A percentile compares a stretch with the other conserved stretches of the same genome.
These are phyloP conservation scores for Boletus tomentosulus DNA, from an alignment of 768 basidiomycete species.

Conservation along the genomic window DNA sequence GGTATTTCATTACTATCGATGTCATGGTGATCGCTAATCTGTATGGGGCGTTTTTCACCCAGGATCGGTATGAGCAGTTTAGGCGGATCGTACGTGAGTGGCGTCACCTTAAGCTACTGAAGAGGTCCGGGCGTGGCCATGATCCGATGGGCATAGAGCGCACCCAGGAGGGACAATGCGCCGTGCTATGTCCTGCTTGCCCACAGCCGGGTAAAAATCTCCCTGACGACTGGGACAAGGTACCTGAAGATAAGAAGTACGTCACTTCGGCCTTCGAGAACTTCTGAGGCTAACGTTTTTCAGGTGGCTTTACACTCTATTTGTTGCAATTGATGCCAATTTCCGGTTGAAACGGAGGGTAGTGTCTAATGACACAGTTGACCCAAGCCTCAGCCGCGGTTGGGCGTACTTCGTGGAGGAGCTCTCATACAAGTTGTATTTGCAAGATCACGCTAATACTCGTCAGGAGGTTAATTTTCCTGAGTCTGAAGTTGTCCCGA, in stretches of 20 bases:
- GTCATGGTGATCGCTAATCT: too few species aligned
- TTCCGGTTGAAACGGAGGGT: constrained; percentile 24
- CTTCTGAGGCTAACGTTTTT: not conserved
- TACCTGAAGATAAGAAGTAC: not conserved
- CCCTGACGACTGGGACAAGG: not conserved
- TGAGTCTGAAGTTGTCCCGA: too few species aligned
- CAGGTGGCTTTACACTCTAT: constrained; percentile 15
- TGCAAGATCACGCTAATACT: not conserved
- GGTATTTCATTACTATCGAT: not conserved
- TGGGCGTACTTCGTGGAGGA: constrained; percentile 27
- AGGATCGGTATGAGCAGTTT: not conserved
- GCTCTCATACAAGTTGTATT: constrained; percentile 13
- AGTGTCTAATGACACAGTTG: constrained; percentile 5
- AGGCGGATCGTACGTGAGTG: not conserved
- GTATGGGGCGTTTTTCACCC: too few species aligned
- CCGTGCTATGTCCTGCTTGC: not conserved
- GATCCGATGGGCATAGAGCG: not conserved
- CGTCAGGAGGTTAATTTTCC: not conserved
- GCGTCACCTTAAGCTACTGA: not conserved
- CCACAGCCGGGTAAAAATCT: not conserved
- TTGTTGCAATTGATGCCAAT: constrained; percentile 27
- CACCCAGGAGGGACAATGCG: not conserved
- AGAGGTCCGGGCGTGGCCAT: not conserved
- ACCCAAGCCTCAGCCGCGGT: constrained; percentile 21
- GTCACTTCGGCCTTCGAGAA: too few species aligned